A percentile compares a stretch with the other conserved stretches of the same genome.
Evolutionary conservation across 192 early-diverging fungal genomes (phyloP).

Genomic region (Backusella macrospora): DNA sequence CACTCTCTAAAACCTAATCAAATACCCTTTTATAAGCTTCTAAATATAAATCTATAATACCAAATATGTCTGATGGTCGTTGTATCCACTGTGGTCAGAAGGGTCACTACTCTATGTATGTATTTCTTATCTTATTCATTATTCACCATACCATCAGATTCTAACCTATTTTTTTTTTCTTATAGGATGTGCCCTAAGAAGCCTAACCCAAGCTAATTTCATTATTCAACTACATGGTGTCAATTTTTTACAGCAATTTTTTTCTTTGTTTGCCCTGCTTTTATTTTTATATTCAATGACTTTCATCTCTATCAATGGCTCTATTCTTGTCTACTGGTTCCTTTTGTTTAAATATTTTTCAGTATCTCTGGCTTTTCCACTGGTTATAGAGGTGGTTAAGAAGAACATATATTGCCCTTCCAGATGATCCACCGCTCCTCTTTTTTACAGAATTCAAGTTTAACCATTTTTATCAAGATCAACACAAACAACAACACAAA

Average conservation of each 20-base stretch:
- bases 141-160: not conserved
- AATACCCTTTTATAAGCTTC: conserved; percentile 8
- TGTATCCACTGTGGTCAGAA: conserved; percentile 37
- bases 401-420: conserved; percentile 7
- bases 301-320: not conserved
- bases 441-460: not conserved
- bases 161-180: conserved; percentile 6
- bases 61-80: conserved; percentile 34
- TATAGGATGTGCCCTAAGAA: conserved; percentile 39
- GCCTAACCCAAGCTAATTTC: conserved; percentile 20
- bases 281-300: no score
- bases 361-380: conserved; percentile 11
- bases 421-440: not conserved
- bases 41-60: conserved; percentile 8
- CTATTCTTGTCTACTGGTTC: not conserved
- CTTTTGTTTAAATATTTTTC: conserved; percentile 5
- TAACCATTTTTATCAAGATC: not conserved
- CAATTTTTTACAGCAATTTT: not conserved
- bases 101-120: conserved; percentile 38
- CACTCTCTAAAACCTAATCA: conserved; percentile 13
- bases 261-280: no score
- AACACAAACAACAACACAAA: not conserved
- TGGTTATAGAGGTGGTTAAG: conserved; percentile 11
- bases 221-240: not conserved
- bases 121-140: not conserved